Evolutionary conservation across 1,284 basidiomycete genomes (phyloP).

Genomic region (Rugosomyces carneus): DNA sequence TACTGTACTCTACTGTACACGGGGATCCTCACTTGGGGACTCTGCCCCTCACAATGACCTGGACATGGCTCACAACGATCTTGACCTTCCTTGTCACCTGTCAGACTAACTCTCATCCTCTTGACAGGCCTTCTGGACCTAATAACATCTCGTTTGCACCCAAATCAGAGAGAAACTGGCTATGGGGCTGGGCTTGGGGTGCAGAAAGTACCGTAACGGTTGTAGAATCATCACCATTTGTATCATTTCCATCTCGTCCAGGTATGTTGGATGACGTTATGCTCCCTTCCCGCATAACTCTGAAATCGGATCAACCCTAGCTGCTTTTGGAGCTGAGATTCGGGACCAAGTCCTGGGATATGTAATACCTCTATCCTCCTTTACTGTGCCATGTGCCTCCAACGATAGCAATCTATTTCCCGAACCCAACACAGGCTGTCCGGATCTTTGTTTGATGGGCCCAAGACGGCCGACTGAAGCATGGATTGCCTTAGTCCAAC

Average conservation of each 20-base stretch:
- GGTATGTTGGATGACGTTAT: constrained; percentile 24
- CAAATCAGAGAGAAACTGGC: constrained; percentile 46
- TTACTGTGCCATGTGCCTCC: constrained; percentile 49
- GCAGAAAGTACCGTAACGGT: constrained; percentile 74
- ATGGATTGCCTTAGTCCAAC: constrained; percentile 83
- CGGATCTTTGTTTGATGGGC: constrained; percentile 53
- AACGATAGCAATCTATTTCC: constrained; percentile 21
- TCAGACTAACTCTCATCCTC: constrained; percentile 13
- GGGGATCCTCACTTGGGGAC: neutral
- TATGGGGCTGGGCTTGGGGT: constrained; percentile 65
- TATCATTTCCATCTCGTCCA: constrained; percentile 59
- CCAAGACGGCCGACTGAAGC: constrained; percentile 51
- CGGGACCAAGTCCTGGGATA: constrained; percentile 66
- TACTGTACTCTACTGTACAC: neutral
- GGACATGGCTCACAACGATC: constrained; percentile 14
- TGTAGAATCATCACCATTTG: constrained; percentile 61
- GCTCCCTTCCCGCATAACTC: neutral
- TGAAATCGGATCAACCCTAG: constrained; percentile 27
- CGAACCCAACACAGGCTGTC: constrained; percentile 53
- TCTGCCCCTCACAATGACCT: constrained; percentile 10
- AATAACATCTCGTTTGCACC: constrained; percentile 15
- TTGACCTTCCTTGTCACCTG: constrained; percentile 9
- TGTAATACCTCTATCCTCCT: constrained; percentile 70
- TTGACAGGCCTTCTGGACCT: constrained; percentile 7
- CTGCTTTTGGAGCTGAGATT: constrained; percentile 72